A percentile compares a stretch with the other conserved stretches of the same genome.
These are phyloP conservation scores for Alternaria angustiovoidea DNA, from an alignment of 2,329 filamentous ascomycete species.

Conservation along the genomic window DNA sequence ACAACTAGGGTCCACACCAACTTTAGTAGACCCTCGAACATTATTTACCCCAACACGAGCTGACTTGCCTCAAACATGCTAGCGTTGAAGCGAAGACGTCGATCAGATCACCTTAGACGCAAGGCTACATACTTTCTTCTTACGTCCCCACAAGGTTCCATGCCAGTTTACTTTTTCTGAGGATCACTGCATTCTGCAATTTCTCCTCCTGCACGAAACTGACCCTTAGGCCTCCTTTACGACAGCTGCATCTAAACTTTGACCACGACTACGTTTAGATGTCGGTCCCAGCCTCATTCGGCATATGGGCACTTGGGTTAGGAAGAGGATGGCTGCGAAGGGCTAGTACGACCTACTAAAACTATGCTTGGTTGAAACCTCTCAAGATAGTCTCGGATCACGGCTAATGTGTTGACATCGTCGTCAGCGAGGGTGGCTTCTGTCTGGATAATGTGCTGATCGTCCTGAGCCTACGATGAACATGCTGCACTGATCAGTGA, in stretches of 20 bases:
- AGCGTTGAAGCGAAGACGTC: background rate
- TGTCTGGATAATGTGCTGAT: background rate
- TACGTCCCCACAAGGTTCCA: background rate
- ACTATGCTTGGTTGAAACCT: background rate
- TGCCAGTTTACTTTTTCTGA: background rate
- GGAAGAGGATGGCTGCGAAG: background rate
- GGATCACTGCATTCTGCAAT: background rate
- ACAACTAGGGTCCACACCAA: constrained; percentile 2
- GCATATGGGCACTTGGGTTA: background rate
- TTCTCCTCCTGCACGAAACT: constrained; percentile 1
- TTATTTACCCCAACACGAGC: background rate
- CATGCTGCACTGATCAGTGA: background rate
- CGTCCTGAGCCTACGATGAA: background rate
- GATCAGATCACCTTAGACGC: background rate
- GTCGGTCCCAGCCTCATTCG: background rate
- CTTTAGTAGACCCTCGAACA: background rate
- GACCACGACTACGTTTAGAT: background rate
- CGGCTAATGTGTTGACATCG: background rate
- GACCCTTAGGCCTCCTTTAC: background rate
- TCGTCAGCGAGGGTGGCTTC: background rate
- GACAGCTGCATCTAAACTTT: background rate
- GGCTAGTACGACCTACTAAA: background rate
- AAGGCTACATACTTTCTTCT: background rate
- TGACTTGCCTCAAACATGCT: background rate
- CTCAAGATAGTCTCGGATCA: background rate